These are phyloP conservation scores for Botryosphaeria dothidea DNA, from an alignment of 2,329 filamentous ascomycete genomes.

Conservation along the genomic window DNA sequence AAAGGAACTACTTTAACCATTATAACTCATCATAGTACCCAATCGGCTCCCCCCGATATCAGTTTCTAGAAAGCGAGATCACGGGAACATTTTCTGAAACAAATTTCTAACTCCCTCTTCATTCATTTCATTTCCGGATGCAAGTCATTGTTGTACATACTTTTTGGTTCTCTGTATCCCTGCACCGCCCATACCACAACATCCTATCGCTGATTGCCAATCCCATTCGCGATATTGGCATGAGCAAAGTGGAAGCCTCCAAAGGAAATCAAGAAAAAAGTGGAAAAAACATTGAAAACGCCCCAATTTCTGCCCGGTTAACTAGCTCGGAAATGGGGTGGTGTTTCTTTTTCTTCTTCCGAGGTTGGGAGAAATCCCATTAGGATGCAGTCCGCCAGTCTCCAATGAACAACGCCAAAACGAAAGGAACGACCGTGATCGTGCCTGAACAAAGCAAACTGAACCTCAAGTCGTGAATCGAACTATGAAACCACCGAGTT, in stretches of 20 bases:
- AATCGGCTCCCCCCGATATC: too few relatives aligned
- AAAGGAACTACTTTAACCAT: background rate
- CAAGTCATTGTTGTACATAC: background rate
- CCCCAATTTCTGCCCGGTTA: background rate
- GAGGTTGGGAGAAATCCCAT: background rate
- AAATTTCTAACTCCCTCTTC: too few relatives aligned
- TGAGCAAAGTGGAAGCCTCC: background rate
- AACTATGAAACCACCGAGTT: background rate
- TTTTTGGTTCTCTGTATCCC: background rate
- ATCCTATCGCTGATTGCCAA: background rate
- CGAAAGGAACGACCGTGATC: background rate
- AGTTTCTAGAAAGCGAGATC: too few relatives aligned
- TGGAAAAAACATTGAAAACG: background rate
- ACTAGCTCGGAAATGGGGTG: too few relatives aligned
- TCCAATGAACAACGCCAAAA: constrained; percentile 3
- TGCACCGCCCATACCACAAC: background rate
- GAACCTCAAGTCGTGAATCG: background rate
- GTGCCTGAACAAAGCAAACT: background rate
- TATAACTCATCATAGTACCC: background rate
- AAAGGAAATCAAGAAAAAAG: background rate
- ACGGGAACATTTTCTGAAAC: too few relatives aligned
- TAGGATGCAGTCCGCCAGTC: background rate
- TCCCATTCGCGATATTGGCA: background rate
- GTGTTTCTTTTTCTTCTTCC: background rate
- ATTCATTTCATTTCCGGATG: constrained; percentile 3